Conservation (phyloP, 176 grass and related monocot genomes). For the Juncus effusus region DNA sequence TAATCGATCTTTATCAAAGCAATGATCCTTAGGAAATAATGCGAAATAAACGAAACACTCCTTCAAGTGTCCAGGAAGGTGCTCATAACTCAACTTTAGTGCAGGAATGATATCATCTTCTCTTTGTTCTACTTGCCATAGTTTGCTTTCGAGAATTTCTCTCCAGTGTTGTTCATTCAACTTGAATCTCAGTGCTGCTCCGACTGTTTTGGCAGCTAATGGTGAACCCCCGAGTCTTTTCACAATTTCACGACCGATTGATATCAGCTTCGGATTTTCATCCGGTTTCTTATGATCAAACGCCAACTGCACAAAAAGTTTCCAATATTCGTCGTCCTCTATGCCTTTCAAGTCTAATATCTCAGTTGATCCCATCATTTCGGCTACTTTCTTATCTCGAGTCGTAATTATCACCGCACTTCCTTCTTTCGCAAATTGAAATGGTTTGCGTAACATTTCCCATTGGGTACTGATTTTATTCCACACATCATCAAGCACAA, state of each 20-base stretch:
- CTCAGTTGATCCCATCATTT: neutral
- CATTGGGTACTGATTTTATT: neutral
- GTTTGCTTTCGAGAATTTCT: conserved; percentile 1
- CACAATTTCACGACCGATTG: conserved; percentile 9
- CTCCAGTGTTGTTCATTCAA: conserved; percentile 17
- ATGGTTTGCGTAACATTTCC: neutral
- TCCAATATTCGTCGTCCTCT: conserved; percentile 7
- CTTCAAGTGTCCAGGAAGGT: neutral
- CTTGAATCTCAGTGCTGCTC: conserved; percentile 6
- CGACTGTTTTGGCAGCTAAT: conserved; percentile 12
- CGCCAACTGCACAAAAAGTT: neutral
- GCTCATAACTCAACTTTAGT: conserved; percentile 9
- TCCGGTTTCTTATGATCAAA: neutral
- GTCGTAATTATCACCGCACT: conserved; percentile 25
- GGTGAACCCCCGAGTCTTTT: conserved; percentile 27
- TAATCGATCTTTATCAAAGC: conserved; percentile 5
- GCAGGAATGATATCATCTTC: neutral
- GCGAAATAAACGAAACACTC: neutral
- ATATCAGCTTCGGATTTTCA: neutral
- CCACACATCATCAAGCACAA: conserved; percentile 32
- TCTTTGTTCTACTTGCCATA: neutral
- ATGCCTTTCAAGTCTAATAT: neutral
- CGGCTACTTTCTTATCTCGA: neutral
- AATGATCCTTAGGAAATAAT: conserved; percentile 10
- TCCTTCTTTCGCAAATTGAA: neutral